phyloP scores from a whole-genome alignment of 805 yeast genomes.

The Millerozyma miso region DNA sequence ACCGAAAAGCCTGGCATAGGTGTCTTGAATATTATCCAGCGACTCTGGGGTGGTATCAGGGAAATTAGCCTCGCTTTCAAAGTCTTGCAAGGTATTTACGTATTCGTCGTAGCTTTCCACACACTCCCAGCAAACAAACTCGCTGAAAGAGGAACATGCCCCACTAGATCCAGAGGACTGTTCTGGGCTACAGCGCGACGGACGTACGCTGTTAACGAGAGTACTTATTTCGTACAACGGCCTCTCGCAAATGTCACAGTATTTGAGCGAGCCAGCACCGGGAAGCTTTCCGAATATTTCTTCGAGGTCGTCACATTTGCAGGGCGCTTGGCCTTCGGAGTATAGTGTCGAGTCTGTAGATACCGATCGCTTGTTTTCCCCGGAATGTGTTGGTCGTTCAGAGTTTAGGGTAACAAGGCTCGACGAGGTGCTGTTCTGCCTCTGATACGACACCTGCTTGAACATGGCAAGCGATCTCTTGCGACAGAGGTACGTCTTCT shows the following conservation, averaged over 20 bases:
- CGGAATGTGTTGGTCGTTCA: background rate
- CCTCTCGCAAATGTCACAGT: constrained; percentile 67
- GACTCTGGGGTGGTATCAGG: background rate
- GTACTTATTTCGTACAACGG: constrained; percentile 63
- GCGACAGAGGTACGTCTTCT: constrained; percentile 9
- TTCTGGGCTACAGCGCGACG: background rate
- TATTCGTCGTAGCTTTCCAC: constrained; percentile 53
- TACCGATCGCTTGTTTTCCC: background rate
- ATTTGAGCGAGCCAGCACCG: constrained; percentile 35
- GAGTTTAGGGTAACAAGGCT: background rate
- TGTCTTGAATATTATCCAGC: background rate
- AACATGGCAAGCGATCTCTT: constrained; percentile 37
- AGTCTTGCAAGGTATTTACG: constrained; percentile 33
- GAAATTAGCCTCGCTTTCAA: constrained; percentile 1
- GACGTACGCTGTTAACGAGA: constrained; percentile 19
- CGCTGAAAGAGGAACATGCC: constrained; percentile 27
- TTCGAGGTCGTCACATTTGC: constrained; percentile 25
- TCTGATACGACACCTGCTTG: constrained; percentile 17
- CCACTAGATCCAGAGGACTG: constrained; percentile 14
- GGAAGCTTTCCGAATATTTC: constrained; percentile 37
- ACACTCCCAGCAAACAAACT: constrained; percentile 62
- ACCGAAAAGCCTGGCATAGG: constrained; percentile 11
- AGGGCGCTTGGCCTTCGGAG: background rate
- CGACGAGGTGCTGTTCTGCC: background rate
- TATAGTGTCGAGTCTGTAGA: background rate